Evolutionary conservation across 148 eudicot genomes (phyloP), one percentile per base, ranked within the genome.

Genomic region (Hydrangea macrophylla): DNA sequence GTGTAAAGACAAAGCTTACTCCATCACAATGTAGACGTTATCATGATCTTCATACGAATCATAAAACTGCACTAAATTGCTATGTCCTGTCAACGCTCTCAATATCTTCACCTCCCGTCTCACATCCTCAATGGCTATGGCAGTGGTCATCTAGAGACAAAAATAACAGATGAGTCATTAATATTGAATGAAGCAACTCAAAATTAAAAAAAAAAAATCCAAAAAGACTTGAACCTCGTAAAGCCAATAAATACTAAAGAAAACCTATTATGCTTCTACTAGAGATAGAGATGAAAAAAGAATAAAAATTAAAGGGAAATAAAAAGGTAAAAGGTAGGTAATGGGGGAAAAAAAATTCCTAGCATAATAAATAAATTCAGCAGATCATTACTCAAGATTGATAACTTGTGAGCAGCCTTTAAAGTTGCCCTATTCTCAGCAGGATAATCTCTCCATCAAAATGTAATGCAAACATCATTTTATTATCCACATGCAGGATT

Each of bases 71-170:
- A 91, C 80, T 54, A 91, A 81, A 75, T 88, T 88, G 75, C 18
- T 72, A 73, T 90, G 99, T 18, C 99, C 99, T 4, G 91, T 77
- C 56, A 94, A 68, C 63, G 96, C 95, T 80, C 85, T 79, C 78
- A 94, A 78, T 35, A 91, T 90, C 72, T 88, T 91, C 69, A 94
- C 99, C 80, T 94, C 99, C 75, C 92, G 80, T 68, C 97, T 85
- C 39, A 88, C 99, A 77, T 94, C 99, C 69, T 94, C 99, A 67
- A 94, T 85, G 44, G 99, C 91, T 76, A 94, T 94, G 42, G 99
- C 91, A 13, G 99, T 94, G 35, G 96, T 90, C 99, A 90, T 94
- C 97, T 94, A 77, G 72, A 56, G 60, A 67, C 24, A 54, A 45
- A 8, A n/a, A 76, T 24, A 26, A 39, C 0, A 20, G 13, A 35